Evolutionary conservation across 106 monocot genomes (phyloP).

Genomic region (Acorus calamus): DNA sequence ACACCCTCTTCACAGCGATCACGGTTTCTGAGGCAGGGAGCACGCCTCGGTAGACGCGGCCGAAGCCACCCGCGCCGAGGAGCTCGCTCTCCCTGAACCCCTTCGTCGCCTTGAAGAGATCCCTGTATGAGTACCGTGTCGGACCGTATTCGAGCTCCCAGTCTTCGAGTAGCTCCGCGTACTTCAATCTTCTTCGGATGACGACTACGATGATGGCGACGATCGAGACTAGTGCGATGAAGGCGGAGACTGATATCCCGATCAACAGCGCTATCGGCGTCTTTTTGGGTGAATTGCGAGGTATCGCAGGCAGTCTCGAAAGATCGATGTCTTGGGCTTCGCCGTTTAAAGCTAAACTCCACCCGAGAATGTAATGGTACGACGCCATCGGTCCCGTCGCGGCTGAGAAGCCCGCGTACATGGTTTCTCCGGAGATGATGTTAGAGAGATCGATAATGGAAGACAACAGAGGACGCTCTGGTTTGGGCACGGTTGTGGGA

Average conservation of each 20-base stretch:
- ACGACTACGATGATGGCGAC: not conserved
- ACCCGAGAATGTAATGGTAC: constrained; percentile 3
- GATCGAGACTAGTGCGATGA: not conserved
- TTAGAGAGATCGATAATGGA: not conserved
- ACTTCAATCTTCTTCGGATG: not conserved
- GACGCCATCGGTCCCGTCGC: not conserved
- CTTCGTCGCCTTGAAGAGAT: not conserved
- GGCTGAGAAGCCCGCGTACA: constrained; percentile 11
- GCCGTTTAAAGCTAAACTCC: constrained; percentile 9
- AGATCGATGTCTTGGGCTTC: not conserved
- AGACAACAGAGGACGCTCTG: not conserved
- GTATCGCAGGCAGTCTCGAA: not conserved
- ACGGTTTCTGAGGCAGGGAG: not conserved
- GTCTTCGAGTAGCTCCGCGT: constrained; percentile 4
- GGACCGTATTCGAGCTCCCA: constrained; percentile 7
- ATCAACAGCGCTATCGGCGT: not conserved
- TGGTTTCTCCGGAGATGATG: not conserved
- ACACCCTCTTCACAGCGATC: not conserved
- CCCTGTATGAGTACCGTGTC: constrained; percentile 1
- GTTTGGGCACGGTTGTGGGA: not conserved
- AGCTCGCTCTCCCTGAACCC: constrained; percentile 3
- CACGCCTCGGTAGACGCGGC: constrained; percentile 4
- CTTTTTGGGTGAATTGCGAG: not conserved
- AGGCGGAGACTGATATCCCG: not conserved
- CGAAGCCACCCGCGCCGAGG: constrained; percentile 9